phyloP scores from a whole-genome alignment of 2,329 filamentous ascomycete genomes.

The Emmonsiellopsis sp. region DNA sequence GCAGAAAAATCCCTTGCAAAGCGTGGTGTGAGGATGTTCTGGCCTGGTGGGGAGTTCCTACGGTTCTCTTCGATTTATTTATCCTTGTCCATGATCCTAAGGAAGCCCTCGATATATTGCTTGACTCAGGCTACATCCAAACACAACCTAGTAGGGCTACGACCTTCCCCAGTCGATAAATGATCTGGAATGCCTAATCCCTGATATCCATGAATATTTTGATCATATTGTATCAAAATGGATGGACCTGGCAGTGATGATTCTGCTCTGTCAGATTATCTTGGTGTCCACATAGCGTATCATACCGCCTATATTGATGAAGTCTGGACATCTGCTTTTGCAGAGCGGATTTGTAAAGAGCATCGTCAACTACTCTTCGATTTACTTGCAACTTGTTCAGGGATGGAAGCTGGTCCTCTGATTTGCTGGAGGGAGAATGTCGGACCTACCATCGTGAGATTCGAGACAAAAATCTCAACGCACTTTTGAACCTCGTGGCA shows the following conservation, averaged over 20 bases:
- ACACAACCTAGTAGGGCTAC: not conserved
- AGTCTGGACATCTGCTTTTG: not conserved
- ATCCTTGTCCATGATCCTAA: constrained; percentile 1
- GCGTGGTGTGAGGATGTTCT: constrained; percentile 14
- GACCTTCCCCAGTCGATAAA: not conserved
- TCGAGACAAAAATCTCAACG: not conserved
- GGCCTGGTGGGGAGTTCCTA: constrained; percentile 15
- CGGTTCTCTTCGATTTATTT: constrained; percentile 16
- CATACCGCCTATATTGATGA: not conserved
- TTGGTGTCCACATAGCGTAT: not conserved
- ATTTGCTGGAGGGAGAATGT: not conserved
- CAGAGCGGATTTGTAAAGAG: not conserved
- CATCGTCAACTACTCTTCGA: constrained; percentile 1
- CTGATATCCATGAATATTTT: not conserved
- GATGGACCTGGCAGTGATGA: not conserved
- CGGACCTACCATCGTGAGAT: not conserved
- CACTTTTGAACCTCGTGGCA: not conserved
- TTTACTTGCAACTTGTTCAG: constrained; percentile 7
- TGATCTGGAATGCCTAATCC: not conserved
- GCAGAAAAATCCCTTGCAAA: constrained; percentile 7
- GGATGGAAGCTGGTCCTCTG: not conserved
- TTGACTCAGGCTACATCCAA: not conserved
- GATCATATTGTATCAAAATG: not conserved
- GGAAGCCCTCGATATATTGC: not conserved
- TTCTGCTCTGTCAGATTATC: not conserved